Percentiles rank a stretch among this genome's conserved stretches.
These are phyloP conservation scores for Priceomyces haplophilus DNA, from an alignment of 805 yeast species.

Conservation along the genomic window DNA sequence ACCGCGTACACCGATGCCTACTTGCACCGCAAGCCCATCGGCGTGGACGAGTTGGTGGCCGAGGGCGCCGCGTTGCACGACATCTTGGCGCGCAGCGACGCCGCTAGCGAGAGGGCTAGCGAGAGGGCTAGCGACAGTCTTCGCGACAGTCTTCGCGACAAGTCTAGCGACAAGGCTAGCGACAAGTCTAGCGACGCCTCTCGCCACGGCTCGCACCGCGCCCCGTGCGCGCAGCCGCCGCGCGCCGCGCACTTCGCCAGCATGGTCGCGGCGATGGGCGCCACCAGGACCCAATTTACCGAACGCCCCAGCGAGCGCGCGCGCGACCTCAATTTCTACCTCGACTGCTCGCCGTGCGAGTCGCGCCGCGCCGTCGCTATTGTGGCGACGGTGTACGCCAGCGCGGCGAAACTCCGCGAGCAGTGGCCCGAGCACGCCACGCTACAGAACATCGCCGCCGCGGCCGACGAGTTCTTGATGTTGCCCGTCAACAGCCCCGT, in stretches of 20 bases:
- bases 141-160: no score
- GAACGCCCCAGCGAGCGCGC: no score
- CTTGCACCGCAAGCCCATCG: conserved; percentile 13
- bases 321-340: conserved; percentile 53
- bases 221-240: neutral
- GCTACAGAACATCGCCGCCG: conserved; percentile 59
- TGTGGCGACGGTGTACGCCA: conserved; percentile 26
- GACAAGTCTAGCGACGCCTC: no score
- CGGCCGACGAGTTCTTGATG: conserved; percentile 61
- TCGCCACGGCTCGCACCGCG: no score
- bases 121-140: no score
- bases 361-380: conserved; percentile 55
- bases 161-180: no score
- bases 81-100: conserved; percentile 14
- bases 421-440: conserved; percentile 98
- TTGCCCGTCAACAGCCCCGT: conserved; percentile 69
- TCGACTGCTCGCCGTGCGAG: conserved; percentile 58
- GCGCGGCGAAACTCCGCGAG: conserved; percentile 44
- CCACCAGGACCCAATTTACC: conserved; percentile 17
- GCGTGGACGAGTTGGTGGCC: conserved; percentile 27
- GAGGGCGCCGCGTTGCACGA: conserved; percentile 34
- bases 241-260: conserved; percentile 20
- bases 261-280: conserved; percentile 16
- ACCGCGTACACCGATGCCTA: conserved; percentile 46
- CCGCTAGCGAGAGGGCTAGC: conserved; percentile 1